Conservation (phyloP, 2,329 filamentous ascomycete genomes). For the Fusarium tuaranense region DNA sequence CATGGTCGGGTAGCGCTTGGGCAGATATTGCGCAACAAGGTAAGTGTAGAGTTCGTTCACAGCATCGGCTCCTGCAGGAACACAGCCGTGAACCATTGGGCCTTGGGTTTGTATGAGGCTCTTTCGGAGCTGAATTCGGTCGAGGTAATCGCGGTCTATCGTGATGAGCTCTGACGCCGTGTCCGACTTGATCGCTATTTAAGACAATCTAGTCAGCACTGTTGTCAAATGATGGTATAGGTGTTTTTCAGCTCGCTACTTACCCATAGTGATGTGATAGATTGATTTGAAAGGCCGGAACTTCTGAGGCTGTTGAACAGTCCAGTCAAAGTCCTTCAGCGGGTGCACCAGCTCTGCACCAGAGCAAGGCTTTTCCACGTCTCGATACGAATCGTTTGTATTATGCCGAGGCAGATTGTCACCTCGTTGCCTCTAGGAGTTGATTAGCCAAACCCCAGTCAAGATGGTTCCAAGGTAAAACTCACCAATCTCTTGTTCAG, state of each 20-base stretch:
- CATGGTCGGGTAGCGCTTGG: not conserved
- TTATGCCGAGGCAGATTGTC: not conserved
- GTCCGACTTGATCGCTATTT: not conserved
- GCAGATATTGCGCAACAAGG: not conserved
- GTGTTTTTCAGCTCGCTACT: not conserved
- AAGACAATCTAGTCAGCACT: not conserved
- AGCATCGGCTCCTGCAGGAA: not conserved
- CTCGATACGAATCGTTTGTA: not conserved
- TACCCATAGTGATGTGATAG: not conserved
- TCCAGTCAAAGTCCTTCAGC: not conserved
- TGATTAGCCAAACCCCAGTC: not conserved
- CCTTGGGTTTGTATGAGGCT: not conserved
- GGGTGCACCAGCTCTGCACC: not conserved
- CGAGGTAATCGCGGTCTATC: not conserved
- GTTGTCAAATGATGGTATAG: no score
- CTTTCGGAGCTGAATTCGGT: not conserved
- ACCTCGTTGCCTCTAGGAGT: not conserved
- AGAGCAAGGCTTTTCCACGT: not conserved
- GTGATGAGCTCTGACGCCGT: not conserved
- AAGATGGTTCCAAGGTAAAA: not conserved
- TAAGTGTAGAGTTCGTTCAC: not conserved
- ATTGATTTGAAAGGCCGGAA: not conserved
- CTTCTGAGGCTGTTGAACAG: not conserved
- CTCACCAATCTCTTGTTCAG: not conserved
- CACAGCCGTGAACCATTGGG: not conserved